Base-by-base conservation (phyloP, 2,329 filamentous ascomycete species). In the Huntiella savannae region DNA sequence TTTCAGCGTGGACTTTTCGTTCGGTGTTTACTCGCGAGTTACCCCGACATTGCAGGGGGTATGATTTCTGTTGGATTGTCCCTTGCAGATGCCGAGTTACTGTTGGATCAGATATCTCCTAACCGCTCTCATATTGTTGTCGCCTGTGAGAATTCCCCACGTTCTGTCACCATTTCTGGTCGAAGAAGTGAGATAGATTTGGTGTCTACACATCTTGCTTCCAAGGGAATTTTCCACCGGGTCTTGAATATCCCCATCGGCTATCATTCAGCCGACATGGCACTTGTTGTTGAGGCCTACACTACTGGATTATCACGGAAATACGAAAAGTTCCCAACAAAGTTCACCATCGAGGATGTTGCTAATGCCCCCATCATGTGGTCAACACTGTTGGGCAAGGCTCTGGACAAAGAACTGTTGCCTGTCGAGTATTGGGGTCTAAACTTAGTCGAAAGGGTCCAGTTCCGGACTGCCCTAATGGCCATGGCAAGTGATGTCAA, bases 241-340 rank as follows among this genome's bases (percentile, higher is more conserved):
- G 48, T 60, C 1, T 55, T 68, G 5, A 52, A 57, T 2, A 62
- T 68, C 10, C 54, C 57, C 4, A 55, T 59, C 3, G 63, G 65
- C 1, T 69, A 69, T 38, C 66, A 69, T 49, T 68, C 65, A 1
- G 57, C 57, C 1, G 63, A 68, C 22, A 68, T 69, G 65, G 54
- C 53, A 15, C 48, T 57, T 1, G 56, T 66, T 3, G 58, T 59
- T 33, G 52, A 57, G 1, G 56, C 58, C n/a, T 68, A 68, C 49
- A 44, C 45, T n/a, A n/a, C 41, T 13, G 35, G 36, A 1, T 35
- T 50, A 5, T 36, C 37, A 5, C 32, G 36, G 8, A 33, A 40
- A 16, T 13, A 33, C 16, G 15, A n/a, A 2, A 16, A 36, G 34
- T n/a, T 11, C 7, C n/a, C 13, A 12, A 3, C 7, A 4, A 19